Base-by-base conservation (phyloP, 305 asterid species). In the Nicotiana rustica region DNA sequence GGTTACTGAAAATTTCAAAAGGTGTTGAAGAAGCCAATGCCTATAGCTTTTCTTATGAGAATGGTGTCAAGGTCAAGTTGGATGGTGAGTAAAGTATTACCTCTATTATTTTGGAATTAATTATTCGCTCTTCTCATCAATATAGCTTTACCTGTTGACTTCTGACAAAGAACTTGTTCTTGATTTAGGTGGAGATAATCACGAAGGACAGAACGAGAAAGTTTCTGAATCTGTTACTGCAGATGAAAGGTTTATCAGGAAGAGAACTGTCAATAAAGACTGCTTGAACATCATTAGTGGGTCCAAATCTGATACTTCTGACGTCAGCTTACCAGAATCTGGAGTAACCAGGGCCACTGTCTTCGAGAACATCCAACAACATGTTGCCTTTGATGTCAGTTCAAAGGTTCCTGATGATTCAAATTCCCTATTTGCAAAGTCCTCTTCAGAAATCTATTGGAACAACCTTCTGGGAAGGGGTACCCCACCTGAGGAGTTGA, bases 401-500 rank as follows among this genome's bases (percentile, higher is more conserved):
- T 85, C 70, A 65, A 85, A 85, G 83, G 86, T 87, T 78, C 89
- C 87, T 60, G 89, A 86, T 65, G 93, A 91, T 83, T 81, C 87
- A 1, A 88, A 86, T 82, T 85, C 91, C 41, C 82, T 81, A 61
- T 86, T 86, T 69, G 62, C 81, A 36, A 69, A 71, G 86, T 87
- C 87, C 55, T 81, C 94, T 76, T 75, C 95, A 5, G 79, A 83
- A 61, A 91, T 84, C 59, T 85, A 86, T 84, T 83, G 87, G 82
- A 93, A 85, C 70, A 85, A 85, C 87, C 92, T 86, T 85, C 85
- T 89, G 38, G 92, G 85, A 83, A 91, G 86, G 85, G 87, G 88
- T 77, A 85, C 86, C 57, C 90, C 91, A 70, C 94, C 97, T 0
- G 99, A 96, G 87, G 97, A 95, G 88, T 82, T 95, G 86, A 93